These are phyloP conservation scores for Collybia sordida DNA, from an alignment of 768 basidiomycete genomes.

Conservation along the genomic window DNA sequence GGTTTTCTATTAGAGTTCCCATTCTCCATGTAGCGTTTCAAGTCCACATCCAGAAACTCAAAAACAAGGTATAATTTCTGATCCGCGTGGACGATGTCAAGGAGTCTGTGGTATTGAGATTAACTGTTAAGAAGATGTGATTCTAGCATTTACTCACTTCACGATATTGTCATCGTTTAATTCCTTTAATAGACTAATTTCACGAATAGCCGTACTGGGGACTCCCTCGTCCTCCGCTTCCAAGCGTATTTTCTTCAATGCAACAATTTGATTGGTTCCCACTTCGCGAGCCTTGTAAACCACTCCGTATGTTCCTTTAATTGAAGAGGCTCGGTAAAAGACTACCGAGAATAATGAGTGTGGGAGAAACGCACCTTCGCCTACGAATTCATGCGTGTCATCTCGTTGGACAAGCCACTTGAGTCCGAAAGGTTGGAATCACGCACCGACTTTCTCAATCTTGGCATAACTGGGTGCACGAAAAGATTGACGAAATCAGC, in stretches of 20 bases:
- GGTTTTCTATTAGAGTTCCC: slow-evolving; percentile 71
- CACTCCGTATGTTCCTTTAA: slow-evolving; percentile 92
- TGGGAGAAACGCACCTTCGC: slow-evolving; percentile 42
- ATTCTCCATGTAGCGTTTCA: slow-evolving; percentile 96
- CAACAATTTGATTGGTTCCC: slow-evolving; percentile 79
- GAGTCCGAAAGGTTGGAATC: slow-evolving; percentile 13
- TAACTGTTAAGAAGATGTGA: slow-evolving; percentile 3
- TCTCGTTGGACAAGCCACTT: slow-evolving; percentile 3
- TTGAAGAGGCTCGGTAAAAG: slow-evolving; percentile 11
- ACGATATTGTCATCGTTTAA: slow-evolving; percentile 96
- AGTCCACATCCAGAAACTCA: slow-evolving; percentile 95
- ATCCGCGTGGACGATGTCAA: slow-evolving; percentile 97
- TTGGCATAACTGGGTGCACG: slow-evolving; percentile 76
- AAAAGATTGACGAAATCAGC: slow-evolving; percentile 14
- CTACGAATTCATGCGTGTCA: slow-evolving; percentile 25
- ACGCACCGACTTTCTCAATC: slow-evolving; percentile 97
- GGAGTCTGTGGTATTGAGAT: slow-evolving; percentile 52
- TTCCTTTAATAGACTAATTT: slow-evolving; percentile 97
- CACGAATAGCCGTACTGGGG: slow-evolving; percentile 95
- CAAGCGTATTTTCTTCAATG: slow-evolving; percentile 97
- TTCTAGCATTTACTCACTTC: slow-evolving; percentile 47
- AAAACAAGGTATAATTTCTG: slow-evolving; percentile 97
- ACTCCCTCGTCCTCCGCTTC: slow-evolving; percentile 99
- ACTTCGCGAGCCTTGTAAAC: slow-evolving; percentile 95
- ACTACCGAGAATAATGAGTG: slow-evolving; percentile 5